Evolutionary conservation across 352 stramenopile genomes (phyloP), one percentile per base, ranked within the genome.

Genomic region (Phytopythium montanum): DNA sequence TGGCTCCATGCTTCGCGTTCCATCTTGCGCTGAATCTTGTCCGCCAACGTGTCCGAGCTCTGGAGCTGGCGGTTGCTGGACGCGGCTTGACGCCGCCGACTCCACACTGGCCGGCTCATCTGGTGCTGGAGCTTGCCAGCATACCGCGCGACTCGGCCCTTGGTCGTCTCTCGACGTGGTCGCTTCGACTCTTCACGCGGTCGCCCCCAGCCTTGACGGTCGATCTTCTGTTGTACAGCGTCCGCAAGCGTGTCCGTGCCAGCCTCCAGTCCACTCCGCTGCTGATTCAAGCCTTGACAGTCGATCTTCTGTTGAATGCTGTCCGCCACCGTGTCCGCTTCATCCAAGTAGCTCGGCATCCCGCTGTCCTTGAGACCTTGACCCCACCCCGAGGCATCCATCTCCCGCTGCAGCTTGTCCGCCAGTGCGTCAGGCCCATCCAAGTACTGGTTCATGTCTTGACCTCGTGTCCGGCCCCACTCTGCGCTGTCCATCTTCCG

Each of bases 401-500:
- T 34, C 21, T 54, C 39, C 19, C 23, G 21, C 46, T 33, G 21
- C 13, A 54, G 21, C 9, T 25, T 39, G 7, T 54, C 46, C 5
- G 46, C 26, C 12, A 33, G 31, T 34, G 16, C 39, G 49, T 41
- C 49, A 2, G 26, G 26, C 14, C 9, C 31, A 9, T 55, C 29
- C 19, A 39, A 16, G 29, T 19, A 29, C 21, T 23, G 44, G 7
- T 28, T 13, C 44, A 50, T 19, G 21, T 50, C 44, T 29, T 19
- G 4, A 10, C 16, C 21, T 9, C 44, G 44, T 23, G 2, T 31
- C 48, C 48, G 28, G 16, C 18, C 26, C 26, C 31, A 42, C 29
- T 41, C 29, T 3, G 31, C 49, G 29, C 49, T 38, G 34, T 55
- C 31, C 7, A 55, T 55, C 49, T 55, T 55, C 21, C 29, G 25